These are phyloP conservation scores for Linum usitatissimum DNA, from an alignment of 345 rosid genomes.

Conservation along the genomic window DNA sequence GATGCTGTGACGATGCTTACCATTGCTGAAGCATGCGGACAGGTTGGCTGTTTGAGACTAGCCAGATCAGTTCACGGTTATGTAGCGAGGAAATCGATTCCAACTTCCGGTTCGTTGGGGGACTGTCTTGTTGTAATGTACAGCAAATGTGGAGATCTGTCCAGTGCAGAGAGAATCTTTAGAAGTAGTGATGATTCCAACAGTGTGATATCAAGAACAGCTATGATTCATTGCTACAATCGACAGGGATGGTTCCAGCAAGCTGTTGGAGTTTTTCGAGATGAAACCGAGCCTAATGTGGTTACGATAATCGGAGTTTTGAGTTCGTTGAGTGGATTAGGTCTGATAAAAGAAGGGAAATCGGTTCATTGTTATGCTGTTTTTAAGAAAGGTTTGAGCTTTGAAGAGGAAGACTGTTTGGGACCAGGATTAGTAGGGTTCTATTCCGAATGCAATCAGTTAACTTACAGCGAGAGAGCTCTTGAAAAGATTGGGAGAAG, in stretches of 20 bases:
- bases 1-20: slow-evolving; percentile 51
- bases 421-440: slow-evolving; percentile 61
- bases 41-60: slow-evolving; percentile 29
- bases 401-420: slow-evolving; percentile 30
- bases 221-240: slow-evolving; percentile 63
- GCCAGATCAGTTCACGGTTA: slow-evolving; percentile 45
- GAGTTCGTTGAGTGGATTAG: slow-evolving; percentile 50
- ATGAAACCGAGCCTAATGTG: slow-evolving; percentile 37
- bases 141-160: slow-evolving; percentile 58
- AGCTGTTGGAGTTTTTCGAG: slow-evolving; percentile 38
- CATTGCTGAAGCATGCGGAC: slow-evolving; percentile 44
- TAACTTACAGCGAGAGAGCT: slow-evolving; percentile 34
- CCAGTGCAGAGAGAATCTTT: slow-evolving; percentile 49
- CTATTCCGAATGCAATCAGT: slow-evolving; percentile 45
- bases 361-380: slow-evolving; percentile 55
- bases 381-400: slow-evolving; percentile 35
- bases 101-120: slow-evolving; percentile 30
- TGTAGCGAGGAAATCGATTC: slow-evolving; percentile 26
- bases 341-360: slow-evolving; percentile 52
- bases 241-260: slow-evolving; percentile 34
- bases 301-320: slow-evolving; percentile 53
- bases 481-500: slow-evolving; percentile 30
- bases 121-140: slow-evolving; percentile 54
- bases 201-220: slow-evolving; percentile 53
- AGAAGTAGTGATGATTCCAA: slow-evolving; percentile 2